These are phyloP conservation scores for Pichia terricola DNA, from an alignment of 1,139 yeast genomes.

Conservation along the genomic window DNA sequence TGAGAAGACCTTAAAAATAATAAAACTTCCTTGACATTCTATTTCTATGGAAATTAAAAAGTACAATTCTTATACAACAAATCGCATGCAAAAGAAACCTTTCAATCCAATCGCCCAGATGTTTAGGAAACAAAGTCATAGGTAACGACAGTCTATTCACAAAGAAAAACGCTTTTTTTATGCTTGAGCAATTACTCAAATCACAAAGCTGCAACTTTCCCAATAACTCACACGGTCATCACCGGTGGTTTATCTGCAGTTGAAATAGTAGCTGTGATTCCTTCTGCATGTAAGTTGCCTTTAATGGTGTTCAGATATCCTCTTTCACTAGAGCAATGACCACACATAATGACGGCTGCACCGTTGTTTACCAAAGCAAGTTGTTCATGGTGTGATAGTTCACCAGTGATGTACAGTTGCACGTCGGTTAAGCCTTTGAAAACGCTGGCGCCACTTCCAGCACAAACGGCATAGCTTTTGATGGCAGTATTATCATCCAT, in stretches of 20 bases:
- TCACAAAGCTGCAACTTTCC: too few relatives aligned
- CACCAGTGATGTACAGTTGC: constrained; percentile 81
- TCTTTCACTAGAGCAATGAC: constrained; percentile 89
- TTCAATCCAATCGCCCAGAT: too few relatives aligned
- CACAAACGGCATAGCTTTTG: constrained; percentile 72
- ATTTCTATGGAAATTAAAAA: too few relatives aligned
- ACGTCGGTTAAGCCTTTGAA: constrained; percentile 30
- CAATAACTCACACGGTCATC: too few relatives aligned
- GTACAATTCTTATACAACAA: too few relatives aligned
- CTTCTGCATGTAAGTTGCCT: not conserved
- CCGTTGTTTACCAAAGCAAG: constrained; percentile 67
- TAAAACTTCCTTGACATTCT: too few relatives aligned
- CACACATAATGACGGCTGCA: constrained; percentile 57
- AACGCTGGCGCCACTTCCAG: constrained; percentile 84
- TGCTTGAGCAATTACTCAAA: too few relatives aligned
- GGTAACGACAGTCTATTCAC: too few relatives aligned
- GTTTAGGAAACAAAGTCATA: too few relatives aligned
- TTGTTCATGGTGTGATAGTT: constrained; percentile 87
- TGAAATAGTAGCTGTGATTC: not conserved
- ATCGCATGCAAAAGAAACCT: too few relatives aligned
- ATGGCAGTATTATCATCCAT: constrained; percentile 21
- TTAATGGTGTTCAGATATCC: constrained; percentile 43
- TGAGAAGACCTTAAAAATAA: too few relatives aligned
- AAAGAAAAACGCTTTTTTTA: too few relatives aligned
- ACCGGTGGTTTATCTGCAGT: not conserved